phyloP scores from a whole-genome alignment of 768 basidiomycete species.

The Lentinula detonsa region DNA sequence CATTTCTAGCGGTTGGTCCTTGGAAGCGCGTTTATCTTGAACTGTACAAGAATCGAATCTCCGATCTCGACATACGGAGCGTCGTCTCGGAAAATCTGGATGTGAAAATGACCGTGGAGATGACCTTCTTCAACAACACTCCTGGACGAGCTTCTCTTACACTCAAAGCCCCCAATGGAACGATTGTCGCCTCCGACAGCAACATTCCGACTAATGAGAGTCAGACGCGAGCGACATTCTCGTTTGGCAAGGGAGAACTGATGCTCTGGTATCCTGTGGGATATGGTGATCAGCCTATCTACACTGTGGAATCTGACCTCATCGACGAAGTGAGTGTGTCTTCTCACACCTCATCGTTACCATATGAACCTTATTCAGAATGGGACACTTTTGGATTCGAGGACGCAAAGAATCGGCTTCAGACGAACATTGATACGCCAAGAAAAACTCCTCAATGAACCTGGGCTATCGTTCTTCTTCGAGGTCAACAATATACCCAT shows the following conservation, averaged over 20 bases:
- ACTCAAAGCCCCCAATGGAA: constrained; percentile 46
- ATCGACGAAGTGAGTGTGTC: constrained; percentile 41
- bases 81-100: constrained; percentile 50
- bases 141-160: constrained; percentile 37
- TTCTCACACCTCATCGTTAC: background rate
- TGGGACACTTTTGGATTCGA: constrained; percentile 47
- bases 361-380: constrained; percentile 23
- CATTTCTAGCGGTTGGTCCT: constrained; percentile 52
- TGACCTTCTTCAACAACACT: constrained; percentile 34
- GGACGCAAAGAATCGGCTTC: constrained; percentile 63
- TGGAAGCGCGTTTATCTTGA: constrained; percentile 80
- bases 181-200: constrained; percentile 31
- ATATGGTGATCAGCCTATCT: constrained; percentile 78
- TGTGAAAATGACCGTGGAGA: constrained; percentile 41
- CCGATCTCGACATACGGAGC: constrained; percentile 58
- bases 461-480: constrained; percentile 83
- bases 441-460: constrained; percentile 69
- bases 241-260: constrained; percentile 48
- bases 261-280: constrained; percentile 85
- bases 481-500: constrained; percentile 85
- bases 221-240: constrained; percentile 34
- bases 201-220: constrained; percentile 30
- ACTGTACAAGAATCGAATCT: constrained; percentile 56
- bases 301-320: constrained; percentile 54
- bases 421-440: constrained; percentile 76